These are phyloP conservation scores for Ophiostoma pallidulum DNA, from an alignment of 2,329 filamentous ascomycete genomes.

Conservation along the genomic window DNA sequence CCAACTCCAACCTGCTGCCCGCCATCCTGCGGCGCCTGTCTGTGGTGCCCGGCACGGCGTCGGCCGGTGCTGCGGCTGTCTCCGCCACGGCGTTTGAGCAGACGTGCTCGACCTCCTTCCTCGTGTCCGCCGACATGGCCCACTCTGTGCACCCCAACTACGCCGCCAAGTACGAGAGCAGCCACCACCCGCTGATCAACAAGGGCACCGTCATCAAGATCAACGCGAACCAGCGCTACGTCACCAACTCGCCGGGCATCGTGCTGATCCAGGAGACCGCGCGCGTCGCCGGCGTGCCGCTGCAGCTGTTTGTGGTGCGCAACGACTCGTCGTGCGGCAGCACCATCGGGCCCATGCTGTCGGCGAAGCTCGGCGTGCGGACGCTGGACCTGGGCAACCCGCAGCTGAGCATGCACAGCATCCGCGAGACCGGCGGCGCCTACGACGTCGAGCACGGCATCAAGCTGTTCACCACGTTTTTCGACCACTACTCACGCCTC, in stretches of 20 bases:
- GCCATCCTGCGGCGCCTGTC: slow-evolving; percentile 79
- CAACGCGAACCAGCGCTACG: slow-evolving; percentile 95
- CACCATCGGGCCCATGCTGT: slow-evolving; percentile 96
- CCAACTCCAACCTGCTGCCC: slow-evolving; percentile 84
- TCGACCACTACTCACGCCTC: slow-evolving; percentile 71
- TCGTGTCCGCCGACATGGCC: slow-evolving; percentile 95
- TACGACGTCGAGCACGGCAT: slow-evolving; percentile 82
- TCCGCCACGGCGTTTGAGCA: slow-evolving; percentile 83
- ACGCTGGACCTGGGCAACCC: slow-evolving; percentile 91
- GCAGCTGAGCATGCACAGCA: slow-evolving; percentile 94
- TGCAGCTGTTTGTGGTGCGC: slow-evolving; percentile 91
- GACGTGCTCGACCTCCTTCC: slow-evolving; percentile 80
- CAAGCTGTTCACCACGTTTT: slow-evolving; percentile 79
- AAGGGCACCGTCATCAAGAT: slow-evolving; percentile 94
- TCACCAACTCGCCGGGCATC: slow-evolving; percentile 92
- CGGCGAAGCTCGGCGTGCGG: slow-evolving; percentile 73
- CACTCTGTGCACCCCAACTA: slow-evolving; percentile 97
- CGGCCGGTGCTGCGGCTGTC: slow-evolving; percentile 38
- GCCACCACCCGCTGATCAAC: slow-evolving; percentile 92
- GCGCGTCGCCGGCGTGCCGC: slow-evolving; percentile 61
- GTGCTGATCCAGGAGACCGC: slow-evolving; percentile 86
- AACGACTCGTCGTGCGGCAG: slow-evolving; percentile 93
- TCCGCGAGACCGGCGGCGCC: slow-evolving; percentile 82
- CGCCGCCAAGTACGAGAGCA: slow-evolving; percentile 77
- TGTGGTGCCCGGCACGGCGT: slow-evolving; percentile 54